Conservation (phyloP, 257 asterid genomes). For the Cruciata laevipes region DNA sequence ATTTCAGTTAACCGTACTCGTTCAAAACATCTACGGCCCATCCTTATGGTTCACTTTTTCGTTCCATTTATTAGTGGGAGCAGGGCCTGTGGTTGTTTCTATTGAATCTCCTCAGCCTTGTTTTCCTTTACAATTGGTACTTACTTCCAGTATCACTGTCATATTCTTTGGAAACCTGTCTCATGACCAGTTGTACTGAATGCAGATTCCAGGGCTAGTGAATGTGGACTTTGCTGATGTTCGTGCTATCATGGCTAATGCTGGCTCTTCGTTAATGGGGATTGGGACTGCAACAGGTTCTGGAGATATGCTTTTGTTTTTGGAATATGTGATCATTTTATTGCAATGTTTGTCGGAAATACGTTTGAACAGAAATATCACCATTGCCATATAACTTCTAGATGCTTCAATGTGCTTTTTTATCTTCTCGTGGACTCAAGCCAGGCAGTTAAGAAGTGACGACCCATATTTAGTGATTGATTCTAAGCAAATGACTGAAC, state of each 20-base stretch:
- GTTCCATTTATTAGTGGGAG: too few relatives aligned
- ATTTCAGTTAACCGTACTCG: too few relatives aligned
- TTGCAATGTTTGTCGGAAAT: neutral
- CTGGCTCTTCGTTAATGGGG: slow-evolving; percentile 94
- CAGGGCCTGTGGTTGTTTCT: neutral
- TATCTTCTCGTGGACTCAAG: neutral
- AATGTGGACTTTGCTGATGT: slow-evolving; percentile 99
- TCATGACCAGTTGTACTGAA: slow-evolving; percentile 14
- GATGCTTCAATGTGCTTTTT: neutral
- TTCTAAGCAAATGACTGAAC: neutral
- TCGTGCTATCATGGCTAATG: slow-evolving; percentile 91
- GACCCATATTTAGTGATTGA: neutral
- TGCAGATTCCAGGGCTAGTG: slow-evolving; percentile 94
- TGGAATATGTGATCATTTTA: neutral
- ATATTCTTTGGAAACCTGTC: slow-evolving; percentile 1
- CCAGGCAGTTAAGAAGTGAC: neutral
- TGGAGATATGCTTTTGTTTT: slow-evolving; percentile 16
- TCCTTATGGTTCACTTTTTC: too few relatives aligned
- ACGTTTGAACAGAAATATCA: neutral
- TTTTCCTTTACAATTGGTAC: neutral
- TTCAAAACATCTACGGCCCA: too few relatives aligned
- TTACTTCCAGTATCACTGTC: neutral
- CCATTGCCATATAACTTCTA: neutral
- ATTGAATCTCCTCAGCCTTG: neutral
- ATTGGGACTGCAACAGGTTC: slow-evolving; percentile 95